Conservation (phyloP, 106 monocot species). For the Dendrobium catenatum region DNA sequence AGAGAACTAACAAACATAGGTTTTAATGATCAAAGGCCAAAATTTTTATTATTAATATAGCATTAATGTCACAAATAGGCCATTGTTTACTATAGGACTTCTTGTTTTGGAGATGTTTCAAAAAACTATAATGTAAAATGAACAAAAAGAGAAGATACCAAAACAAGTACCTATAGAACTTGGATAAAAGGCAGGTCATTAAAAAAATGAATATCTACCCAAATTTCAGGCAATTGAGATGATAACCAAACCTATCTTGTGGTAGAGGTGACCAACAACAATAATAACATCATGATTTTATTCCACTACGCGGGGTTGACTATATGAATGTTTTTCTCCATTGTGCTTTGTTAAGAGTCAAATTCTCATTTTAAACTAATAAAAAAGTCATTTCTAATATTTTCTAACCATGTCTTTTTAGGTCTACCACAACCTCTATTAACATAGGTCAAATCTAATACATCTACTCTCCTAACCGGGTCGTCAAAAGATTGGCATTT, state of each 20-base stretch:
- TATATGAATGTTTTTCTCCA: too few relatives aligned
- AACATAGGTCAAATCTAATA: too few relatives aligned
- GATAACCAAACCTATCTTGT: not conserved
- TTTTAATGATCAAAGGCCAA: not conserved
- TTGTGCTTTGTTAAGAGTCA: too few relatives aligned
- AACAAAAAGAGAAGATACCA: not conserved
- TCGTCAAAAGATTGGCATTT: too few relatives aligned
- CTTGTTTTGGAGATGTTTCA: not conserved
- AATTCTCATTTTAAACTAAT: too few relatives aligned
- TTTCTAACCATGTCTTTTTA: too few relatives aligned
- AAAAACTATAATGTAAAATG: not conserved
- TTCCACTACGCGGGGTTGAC: too few relatives aligned
- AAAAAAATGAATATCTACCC: not conserved
- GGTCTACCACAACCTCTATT: too few relatives aligned
- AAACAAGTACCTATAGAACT: not conserved
- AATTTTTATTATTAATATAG: not conserved
- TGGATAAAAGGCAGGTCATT: not conserved
- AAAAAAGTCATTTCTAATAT: too few relatives aligned
- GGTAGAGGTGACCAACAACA: not conserved
- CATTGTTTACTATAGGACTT: not conserved
- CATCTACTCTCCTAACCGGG: too few relatives aligned
- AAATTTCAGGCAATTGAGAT: not conserved
- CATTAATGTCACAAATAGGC: not conserved
- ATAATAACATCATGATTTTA: too few relatives aligned
- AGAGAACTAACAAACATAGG: not conserved